Conservation (phyloP, 495 filamentous ascomycete species). For the Penicillium waksmanii region DNA sequence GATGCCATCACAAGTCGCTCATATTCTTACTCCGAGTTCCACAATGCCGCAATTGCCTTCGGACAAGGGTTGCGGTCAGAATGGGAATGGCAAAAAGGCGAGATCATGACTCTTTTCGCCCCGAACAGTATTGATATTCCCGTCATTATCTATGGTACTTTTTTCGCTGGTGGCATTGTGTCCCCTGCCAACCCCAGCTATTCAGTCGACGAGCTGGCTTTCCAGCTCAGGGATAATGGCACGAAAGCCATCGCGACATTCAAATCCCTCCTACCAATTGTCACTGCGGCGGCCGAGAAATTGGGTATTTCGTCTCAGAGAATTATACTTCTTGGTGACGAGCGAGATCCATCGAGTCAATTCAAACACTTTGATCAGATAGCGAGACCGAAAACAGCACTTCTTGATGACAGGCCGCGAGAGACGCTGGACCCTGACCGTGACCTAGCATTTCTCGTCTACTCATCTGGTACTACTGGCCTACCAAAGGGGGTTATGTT, state of each 20-base stretch:
- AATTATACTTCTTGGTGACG: neutral
- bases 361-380: conserved; percentile 54
- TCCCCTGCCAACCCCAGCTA: conserved; percentile 85
- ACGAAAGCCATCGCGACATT: conserved; percentile 75
- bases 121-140: conserved; percentile 72
- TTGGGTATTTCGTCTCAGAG: conserved; percentile 43
- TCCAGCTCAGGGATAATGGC: conserved; percentile 73
- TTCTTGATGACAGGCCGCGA: conserved; percentile 15
- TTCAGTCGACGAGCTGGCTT: conserved; percentile 74
- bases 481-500: conserved; percentile 85
- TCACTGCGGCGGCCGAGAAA: conserved; percentile 60
- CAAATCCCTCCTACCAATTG: conserved; percentile 59
- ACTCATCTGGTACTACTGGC: conserved; percentile 83
- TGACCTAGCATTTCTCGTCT: conserved; percentile 65
- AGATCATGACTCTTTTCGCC: conserved; percentile 64
- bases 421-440: conserved; percentile 35
- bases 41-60: conserved; percentile 64
- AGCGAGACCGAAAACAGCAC: neutral
- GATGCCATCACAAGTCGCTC: conserved; percentile 67
- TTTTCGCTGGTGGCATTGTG: conserved; percentile 75
- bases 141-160: conserved; percentile 69
- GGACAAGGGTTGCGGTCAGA: conserved; percentile 66
- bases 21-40: conserved; percentile 68
- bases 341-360: neutral
- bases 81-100: conserved; percentile 63